phyloP scores from a whole-genome alignment of 2,329 filamentous ascomycete species.

The Alternaria tenuissima region DNA sequence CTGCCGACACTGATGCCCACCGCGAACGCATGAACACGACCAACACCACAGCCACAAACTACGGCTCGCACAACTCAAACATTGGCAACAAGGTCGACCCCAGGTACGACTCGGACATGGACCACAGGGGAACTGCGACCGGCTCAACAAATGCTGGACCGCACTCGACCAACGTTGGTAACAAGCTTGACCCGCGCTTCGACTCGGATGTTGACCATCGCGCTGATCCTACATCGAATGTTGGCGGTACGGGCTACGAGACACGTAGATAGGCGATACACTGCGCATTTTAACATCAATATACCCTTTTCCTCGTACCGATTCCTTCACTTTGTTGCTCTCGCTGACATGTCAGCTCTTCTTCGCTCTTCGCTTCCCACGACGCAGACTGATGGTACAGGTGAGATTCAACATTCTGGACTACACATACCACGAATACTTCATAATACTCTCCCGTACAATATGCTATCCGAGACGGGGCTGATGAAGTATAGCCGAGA shows the following conservation, averaged over 20 bases:
- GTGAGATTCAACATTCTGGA: conserved; percentile 4
- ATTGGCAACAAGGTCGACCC: conserved; percentile 45
- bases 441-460: not conserved
- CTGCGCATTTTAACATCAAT: conserved; percentile 20
- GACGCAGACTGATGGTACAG: conserved; percentile 18
- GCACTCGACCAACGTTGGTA: conserved; percentile 40
- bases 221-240: conserved; percentile 22
- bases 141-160: conserved; percentile 39
- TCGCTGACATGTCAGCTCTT: conserved; percentile 16
- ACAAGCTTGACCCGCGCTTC: conserved; percentile 47
- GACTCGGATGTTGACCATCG: conserved; percentile 34
- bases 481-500: conserved; percentile 2
- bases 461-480: not conserved
- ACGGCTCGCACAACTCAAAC: conserved; percentile 44
- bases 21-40: conserved; percentile 33
- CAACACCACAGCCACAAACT: conserved; percentile 37
- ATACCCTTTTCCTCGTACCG: conserved; percentile 18
- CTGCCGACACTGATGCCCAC: conserved; percentile 34
- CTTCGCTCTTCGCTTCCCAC: not conserved
- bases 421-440: not conserved
- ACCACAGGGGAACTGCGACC: conserved; percentile 28
- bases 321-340: not conserved
- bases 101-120: conserved; percentile 39
- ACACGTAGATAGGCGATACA: conserved; percentile 26
- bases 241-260: conserved; percentile 22